Percentiles rank a stretch among this genome's conserved stretches.
Conservation (phyloP, 495 filamentous ascomycete species). For the Penicilliopsis zonata region DNA sequence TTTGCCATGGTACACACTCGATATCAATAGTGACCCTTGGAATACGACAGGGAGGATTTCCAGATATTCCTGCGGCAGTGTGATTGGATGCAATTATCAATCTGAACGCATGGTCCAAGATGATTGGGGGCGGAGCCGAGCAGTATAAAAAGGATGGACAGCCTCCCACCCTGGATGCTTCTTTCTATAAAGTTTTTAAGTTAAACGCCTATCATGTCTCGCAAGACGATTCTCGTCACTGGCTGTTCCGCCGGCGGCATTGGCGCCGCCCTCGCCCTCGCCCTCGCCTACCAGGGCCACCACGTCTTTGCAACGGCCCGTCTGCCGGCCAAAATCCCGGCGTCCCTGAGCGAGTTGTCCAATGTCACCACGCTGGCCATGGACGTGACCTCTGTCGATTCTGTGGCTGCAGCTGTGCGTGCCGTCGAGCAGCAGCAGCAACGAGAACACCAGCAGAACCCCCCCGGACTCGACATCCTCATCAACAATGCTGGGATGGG, state of each 20-base stretch:
- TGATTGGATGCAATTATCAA: no score
- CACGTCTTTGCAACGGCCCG: constrained; percentile 33
- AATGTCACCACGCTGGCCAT: constrained; percentile 15
- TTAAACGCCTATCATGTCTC: no score
- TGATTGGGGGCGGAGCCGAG: no score
- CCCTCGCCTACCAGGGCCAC: constrained; percentile 19
- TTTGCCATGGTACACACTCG: no score
- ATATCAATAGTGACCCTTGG: no score
- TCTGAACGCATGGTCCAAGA: no score
- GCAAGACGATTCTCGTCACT: constrained; percentile 23
- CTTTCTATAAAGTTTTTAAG: no score
- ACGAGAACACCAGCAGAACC: constrained; percentile 1
- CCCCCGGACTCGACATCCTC: constrained; percentile 16
- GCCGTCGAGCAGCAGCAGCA: no score
- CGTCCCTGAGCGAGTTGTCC: constrained; percentile 4
- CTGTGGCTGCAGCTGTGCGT: constrained; percentile 10
- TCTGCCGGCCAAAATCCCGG: constrained; percentile 18
- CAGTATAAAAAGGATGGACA: no score
- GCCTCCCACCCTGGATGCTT: no score
- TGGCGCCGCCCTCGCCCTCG: constrained; percentile 22
- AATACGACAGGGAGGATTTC: no score
- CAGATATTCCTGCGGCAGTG: no score
- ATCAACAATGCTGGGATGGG: constrained; percentile 20
- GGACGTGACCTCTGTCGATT: constrained; percentile 18
- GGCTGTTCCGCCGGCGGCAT: constrained; percentile 29